Evolutionary conservation across 768 basidiomycete species (phyloP).

Genomic region (Boletus reticulatus): DNA sequence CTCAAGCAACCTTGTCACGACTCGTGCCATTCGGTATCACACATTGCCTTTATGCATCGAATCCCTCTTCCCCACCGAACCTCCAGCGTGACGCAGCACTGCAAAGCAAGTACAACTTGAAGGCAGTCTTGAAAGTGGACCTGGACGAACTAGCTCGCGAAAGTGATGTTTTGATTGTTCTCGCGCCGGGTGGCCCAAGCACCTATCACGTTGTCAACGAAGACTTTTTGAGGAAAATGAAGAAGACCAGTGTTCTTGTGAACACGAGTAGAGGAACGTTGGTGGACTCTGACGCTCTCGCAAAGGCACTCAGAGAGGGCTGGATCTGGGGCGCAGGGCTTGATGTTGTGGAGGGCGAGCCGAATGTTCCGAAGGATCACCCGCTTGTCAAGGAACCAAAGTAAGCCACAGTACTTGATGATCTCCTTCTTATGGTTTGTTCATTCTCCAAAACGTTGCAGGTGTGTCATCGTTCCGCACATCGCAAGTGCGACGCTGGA

Average conservation of each 20-base stretch:
- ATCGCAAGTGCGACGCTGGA: slow-evolving; percentile 89
- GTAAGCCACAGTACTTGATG: slow-evolving; percentile 36
- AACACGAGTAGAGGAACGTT: slow-evolving; percentile 85
- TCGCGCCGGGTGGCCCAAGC: slow-evolving; percentile 69
- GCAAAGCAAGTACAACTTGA: slow-evolving; percentile 35
- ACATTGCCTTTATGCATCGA: slow-evolving; percentile 64
- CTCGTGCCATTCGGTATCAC: slow-evolving; percentile 83
- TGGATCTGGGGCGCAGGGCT: slow-evolving; percentile 92
- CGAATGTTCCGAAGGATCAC: slow-evolving; percentile 68
- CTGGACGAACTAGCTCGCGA: slow-evolving; percentile 68
- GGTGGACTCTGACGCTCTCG: slow-evolving; percentile 88
- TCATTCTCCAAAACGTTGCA: slow-evolving; percentile 26
- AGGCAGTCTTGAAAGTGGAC: slow-evolving; percentile 52
- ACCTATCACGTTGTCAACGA: slow-evolving; percentile 76
- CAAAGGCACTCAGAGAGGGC: slow-evolving; percentile 67
- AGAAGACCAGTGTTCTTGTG: slow-evolving; percentile 75
- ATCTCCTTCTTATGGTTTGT: neutral
- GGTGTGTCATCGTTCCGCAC: slow-evolving; percentile 84
- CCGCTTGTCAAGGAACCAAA: slow-evolving; percentile 75
- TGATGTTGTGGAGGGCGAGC: slow-evolving; percentile 94
- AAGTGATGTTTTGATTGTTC: slow-evolving; percentile 83
- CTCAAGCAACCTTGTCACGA: slow-evolving; percentile 77
- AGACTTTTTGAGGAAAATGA: slow-evolving; percentile 79
- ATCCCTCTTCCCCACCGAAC: slow-evolving; percentile 48
- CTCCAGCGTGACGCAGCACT: slow-evolving; percentile 37